Evolutionary conservation across 1,284 basidiomycete genomes (phyloP).

Genomic region (Cerioporus squamosus): DNA sequence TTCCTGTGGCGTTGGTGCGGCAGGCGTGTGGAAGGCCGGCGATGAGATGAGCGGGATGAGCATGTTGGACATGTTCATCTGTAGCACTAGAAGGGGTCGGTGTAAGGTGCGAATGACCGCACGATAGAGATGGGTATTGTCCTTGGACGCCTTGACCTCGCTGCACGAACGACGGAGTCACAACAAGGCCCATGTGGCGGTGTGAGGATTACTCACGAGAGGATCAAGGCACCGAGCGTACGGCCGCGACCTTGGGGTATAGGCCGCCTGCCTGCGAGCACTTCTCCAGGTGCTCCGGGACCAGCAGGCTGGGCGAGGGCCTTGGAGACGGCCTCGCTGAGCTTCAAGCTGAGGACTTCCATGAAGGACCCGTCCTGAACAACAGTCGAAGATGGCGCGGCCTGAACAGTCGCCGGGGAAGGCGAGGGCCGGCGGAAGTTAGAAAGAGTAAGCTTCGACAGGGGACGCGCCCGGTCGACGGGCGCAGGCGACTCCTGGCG

Average conservation of each 20-base stretch:
- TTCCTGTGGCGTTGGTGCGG: slow-evolving; percentile 52
- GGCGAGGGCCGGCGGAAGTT: slow-evolving; percentile 53
- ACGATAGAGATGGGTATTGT: slow-evolving; percentile 65
- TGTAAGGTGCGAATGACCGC: slow-evolving; percentile 76
- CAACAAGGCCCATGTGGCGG: slow-evolving; percentile 15
- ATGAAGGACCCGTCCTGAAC: slow-evolving; percentile 80
- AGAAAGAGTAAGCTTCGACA: slow-evolving; percentile 61
- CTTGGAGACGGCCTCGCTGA: slow-evolving; percentile 81
- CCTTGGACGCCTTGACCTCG: slow-evolving; percentile 66
- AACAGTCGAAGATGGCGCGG: slow-evolving; percentile 48
- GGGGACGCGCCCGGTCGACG: slow-evolving; percentile 51
- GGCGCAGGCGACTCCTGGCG: slow-evolving; percentile 44
- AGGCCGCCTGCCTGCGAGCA: slow-evolving; percentile 64
- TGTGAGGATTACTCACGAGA: slow-evolving; percentile 53
- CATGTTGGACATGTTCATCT: slow-evolving; percentile 68
- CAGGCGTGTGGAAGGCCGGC: slow-evolving; percentile 57
- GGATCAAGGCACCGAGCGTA: slow-evolving; percentile 66
- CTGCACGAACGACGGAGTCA: slow-evolving; percentile 41
- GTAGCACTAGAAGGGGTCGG: slow-evolving; percentile 73
- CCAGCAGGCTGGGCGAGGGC: slow-evolving; percentile 68
- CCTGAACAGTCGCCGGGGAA: slow-evolving; percentile 38
- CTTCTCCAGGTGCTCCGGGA: slow-evolving; percentile 51
- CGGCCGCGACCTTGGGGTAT: slow-evolving; percentile 72
- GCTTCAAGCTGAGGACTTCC: slow-evolving; percentile 71
- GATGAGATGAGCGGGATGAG: slow-evolving; percentile 70